Evolutionary conservation across 495 filamentous ascomycete genomes (phyloP), one percentile per base, ranked within the genome.

Genomic region (Penicillium salamii): DNA sequence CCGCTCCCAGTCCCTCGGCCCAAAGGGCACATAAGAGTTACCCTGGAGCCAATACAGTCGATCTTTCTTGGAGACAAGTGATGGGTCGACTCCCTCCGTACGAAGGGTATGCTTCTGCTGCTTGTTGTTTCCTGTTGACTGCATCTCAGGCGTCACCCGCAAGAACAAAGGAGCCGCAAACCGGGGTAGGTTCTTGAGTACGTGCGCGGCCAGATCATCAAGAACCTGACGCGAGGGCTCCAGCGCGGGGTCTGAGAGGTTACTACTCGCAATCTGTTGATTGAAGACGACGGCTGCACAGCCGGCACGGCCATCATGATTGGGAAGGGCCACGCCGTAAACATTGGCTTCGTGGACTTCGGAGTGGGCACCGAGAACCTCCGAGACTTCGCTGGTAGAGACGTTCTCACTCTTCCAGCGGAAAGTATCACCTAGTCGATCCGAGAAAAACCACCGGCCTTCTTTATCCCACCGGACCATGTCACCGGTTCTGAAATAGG

Each of bases 401-500:
- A 96, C 89, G 46, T 97, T 97, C 69, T 97, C 92, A 36, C 82
- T 84, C 74, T 95, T 96, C 92, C 92, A 97, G 14, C 92, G 82
- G 72, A 89, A 97, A 0, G 92, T 97, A 58, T 97, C 92, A 42
- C 92, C 92, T 31, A 97, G 85, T 9, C 91, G 86, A 64, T 98
- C 93, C 35, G 81, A 79, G 67, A 97, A 97, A 67, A 78, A 96
- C 72, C 85, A 85, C 12, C 86, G 75, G 6, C 89, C 88, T 49
- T 96, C 84, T 1, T 46, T 46, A 50, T 90, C 87, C 68, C 78
- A 80, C 29, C 82, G 77, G 15, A 97, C 66, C 18, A 96, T 77
- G 61, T 97, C 92, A 6, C 92, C 92, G 0, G 87, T 86, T 1
- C 91, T 82, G 76, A 92, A 96, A 65, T 81, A 97, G 0, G 85